Base-by-base conservation (phyloP, 2,329 filamentous ascomycete species). In the Hymenoscyphus fructigenus region DNA sequence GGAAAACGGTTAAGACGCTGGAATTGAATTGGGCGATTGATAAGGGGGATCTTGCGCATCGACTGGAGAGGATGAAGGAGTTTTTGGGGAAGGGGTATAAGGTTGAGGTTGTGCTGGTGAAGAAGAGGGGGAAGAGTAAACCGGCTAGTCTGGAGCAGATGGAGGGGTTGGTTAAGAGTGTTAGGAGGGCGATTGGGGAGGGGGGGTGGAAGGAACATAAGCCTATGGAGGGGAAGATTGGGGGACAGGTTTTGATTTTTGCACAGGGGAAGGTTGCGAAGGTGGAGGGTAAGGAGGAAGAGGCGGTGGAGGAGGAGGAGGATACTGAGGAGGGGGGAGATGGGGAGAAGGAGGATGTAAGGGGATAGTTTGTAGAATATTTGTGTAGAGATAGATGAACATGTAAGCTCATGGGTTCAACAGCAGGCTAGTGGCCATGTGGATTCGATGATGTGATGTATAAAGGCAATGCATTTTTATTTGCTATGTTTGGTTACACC, bases 11-110 rank as follows among this genome's bases (percentile, higher is more conserved):
- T 17, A 97, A 97, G 79, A 89, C 89, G 74, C 77, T 97, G n/a
- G 93, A 97, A 79, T 72, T 98, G 71, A 94, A 92, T 76, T 98
- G 93, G 93, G 88, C 89, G 38, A 96, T 96, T 73, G 88, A 88
- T 66, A 74, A 78, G 14, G 85, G 94, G 74, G 93, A 97, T 79
- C 76, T 97, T 61, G 79, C 79, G n/a, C 88, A 91, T 75, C 85
- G 89, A 74, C 75, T 95, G 76, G 84, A 84, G 73, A 86, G 87
- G 78, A 76, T 94, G 72, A 78, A 78, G 67, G 82, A 79, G 62
- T 97, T 97, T 75, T 75, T 97, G 74, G 79, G 76, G 9, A 91
- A 92, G 76, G 93, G 93, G 0, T 84, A 85, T 75, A 87, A 83
- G 74, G 92, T 97, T 23, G 89, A 95, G 75, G 74, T 97, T 12